A percentile compares a stretch with the other conserved stretches of the same genome.
Evolutionary conservation across 768 basidiomycete genomes (phyloP).

Genomic region (Kwoniella botswanensis): DNA sequence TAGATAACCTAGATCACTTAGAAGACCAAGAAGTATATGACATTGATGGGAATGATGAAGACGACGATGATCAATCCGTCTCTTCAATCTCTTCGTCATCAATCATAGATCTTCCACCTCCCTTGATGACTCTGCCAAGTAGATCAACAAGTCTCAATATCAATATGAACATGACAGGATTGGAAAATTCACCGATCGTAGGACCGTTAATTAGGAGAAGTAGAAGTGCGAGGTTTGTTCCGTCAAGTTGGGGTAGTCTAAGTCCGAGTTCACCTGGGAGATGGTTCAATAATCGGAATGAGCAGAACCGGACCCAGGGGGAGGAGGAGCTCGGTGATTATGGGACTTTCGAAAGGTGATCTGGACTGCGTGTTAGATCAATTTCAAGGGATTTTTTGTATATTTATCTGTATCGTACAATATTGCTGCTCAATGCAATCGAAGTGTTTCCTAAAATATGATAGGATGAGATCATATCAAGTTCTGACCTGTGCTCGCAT

Average conservation of each 20-base stretch:
- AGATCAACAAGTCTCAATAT: constrained; percentile 29
- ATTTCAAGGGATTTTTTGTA: constrained; percentile 1
- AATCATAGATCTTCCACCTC: constrained; percentile 51
- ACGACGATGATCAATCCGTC: constrained; percentile 14
- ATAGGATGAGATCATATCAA: too few species aligned
- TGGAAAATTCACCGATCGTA: constrained; percentile 20
- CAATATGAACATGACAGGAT: constrained; percentile 9
- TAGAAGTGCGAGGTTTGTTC: constrained; percentile 31
- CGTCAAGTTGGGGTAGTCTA: constrained; percentile 28
- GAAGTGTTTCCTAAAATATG: too few species aligned
- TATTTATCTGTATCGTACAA: too few species aligned
- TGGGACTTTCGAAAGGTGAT: constrained; percentile 30
- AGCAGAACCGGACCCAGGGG: not conserved
- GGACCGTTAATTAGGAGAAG: constrained; percentile 35
- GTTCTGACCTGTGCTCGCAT: too few species aligned
- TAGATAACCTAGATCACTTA: not conserved
- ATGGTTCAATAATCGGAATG: not conserved
- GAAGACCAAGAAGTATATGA: not conserved
- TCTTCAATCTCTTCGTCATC: constrained; percentile 39
- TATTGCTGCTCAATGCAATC: too few species aligned
- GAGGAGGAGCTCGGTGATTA: constrained; percentile 17
- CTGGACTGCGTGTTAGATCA: too few species aligned
- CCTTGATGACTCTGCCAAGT: not conserved
- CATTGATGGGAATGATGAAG: not conserved
- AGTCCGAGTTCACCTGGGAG: not conserved